Base-by-base conservation (phyloP, 805 yeast species). In the Candida taoyuanica region DNA sequence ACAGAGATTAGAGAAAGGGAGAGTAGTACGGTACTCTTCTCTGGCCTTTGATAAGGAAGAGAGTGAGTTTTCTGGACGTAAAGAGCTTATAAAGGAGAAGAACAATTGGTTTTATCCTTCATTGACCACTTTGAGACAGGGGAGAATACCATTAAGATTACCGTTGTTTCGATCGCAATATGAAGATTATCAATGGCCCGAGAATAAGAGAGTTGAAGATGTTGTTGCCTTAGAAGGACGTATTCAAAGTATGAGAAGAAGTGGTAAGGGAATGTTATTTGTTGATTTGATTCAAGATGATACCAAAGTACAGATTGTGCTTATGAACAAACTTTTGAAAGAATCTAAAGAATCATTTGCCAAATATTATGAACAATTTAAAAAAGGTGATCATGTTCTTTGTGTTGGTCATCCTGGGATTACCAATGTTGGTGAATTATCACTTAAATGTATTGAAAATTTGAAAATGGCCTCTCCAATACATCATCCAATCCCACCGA, bases 401-500 rank as follows among this genome's bases (percentile, higher is more conserved):
- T 76, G 81, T 17, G 51, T 60, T 3, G 98, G 98, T 0, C 55
- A 49, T 17, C 88, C 96, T 0, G 85, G 91, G 18, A 57, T 73
- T 3, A 85, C 97, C 0, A 77, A 80, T 38, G 76, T 77, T 4
- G 93, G 91, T 0, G 95, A 89, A 47, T 62, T 88, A 7, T 81
- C 96, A 1, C 53, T 91, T 36, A 76, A 83, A 45, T 68, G 80
- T 11, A 59, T 62, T 0, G 42, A 55, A n/a, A 70, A 78, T 2
- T 56, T 85, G 2, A 43, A 34, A 18, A 58, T 87, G 11, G 69
- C 83, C 6, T 59, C 89, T 0, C 91, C 96, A 0, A 71, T 89
- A 15, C 66, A 87, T 39, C 74, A 71, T 39, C 81, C 84, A 1
- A 53, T 81, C 8, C 96, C 96, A 0, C 81, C 82, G 7, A 68